Base-by-base conservation (phyloP, 768 basidiomycete genomes). In the Tylopilus sp. region DNA sequence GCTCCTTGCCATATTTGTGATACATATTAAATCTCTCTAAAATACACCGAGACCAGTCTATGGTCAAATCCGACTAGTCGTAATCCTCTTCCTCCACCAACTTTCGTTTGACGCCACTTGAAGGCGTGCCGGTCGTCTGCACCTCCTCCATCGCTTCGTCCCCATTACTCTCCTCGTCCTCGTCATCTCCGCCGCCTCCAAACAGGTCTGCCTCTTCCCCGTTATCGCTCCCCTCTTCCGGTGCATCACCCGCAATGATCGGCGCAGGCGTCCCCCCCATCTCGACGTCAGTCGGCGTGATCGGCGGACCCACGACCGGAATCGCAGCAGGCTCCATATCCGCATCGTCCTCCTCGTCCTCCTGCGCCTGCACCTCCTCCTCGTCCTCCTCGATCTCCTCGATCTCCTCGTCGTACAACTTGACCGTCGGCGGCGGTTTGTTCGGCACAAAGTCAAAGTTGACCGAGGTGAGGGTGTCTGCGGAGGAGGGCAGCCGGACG, bases 361-460 rank as follows among this genome's bases (percentile, higher is more conserved):
- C 86, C 19, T 87, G 60, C 24, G 38, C 54, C 45, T 12, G 45
- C 47, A 8, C 52, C 12, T 24, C 56, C 1, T 60, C 68, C 12
- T 77, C 77, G 41, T 72, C 72, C 6, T 71, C 74, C 66, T 87
- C 86, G 8, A 89, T 81, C 61, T 92, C 89, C 57, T 92, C 90
- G 9, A 89, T 68, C 63, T 91, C 87, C 63, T 92, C 89, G 56
- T 90, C 87, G 55, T 85, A 90, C 24, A 87, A 72, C 61, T 82
- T 85, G 48, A 85, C 80, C 21, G 79, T 85, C 11, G 89, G 88
- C 4, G 91, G 89, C 1, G 90, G 87, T 67, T 86, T 85, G 69
- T 89, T 92, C 12, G 92, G 89, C 6, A 92, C 77, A 55, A 93
- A 79, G 64, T 93, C 88, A 73, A 93, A 93, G 76, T 92, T 86